phyloP scores from a whole-genome alignment of 495 filamentous ascomycete genomes.

The Penicillium robsamsonii region DNA sequence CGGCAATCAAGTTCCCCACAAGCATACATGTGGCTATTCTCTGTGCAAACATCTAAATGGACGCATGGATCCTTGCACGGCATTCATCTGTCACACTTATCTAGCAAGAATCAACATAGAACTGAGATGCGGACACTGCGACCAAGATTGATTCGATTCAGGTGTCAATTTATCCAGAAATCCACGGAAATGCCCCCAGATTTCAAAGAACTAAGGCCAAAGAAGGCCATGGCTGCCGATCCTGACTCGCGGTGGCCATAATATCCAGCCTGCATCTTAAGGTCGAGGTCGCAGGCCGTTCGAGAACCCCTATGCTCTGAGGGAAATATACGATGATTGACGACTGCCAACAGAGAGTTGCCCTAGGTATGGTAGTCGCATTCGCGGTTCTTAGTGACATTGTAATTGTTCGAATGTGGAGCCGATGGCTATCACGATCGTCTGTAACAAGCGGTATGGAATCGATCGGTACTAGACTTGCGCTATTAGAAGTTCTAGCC shows the following conservation, averaged over 20 bases:
- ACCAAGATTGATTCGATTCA: not conserved
- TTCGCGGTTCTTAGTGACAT: slow-evolving; percentile 47
- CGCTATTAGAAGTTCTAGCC: slow-evolving; percentile 8
- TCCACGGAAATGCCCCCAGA: not conserved
- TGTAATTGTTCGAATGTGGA: slow-evolving; percentile 43
- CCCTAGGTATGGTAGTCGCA: slow-evolving; percentile 46
- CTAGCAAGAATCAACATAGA: not conserved
- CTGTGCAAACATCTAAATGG: too few relatives aligned
- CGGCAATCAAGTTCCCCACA: too few relatives aligned
- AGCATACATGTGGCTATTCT: too few relatives aligned
- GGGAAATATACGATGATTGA: slow-evolving; percentile 17
- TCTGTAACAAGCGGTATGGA: slow-evolving; percentile 25
- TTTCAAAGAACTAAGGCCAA: not conserved
- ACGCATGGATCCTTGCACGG: not conserved
- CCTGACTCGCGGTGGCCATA: not conserved
- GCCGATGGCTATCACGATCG: slow-evolving; percentile 41
- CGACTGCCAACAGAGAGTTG: slow-evolving; percentile 36
- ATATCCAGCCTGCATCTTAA: not conserved
- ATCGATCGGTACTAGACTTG: slow-evolving; percentile 12
- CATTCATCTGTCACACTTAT: not conserved
- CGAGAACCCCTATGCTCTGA: not conserved
- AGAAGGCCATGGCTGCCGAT: not conserved
- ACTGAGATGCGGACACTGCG: not conserved
- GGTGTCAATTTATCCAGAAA: not conserved
- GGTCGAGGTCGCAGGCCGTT: not conserved